Evolutionary conservation across 495 filamentous ascomycete genomes (phyloP), one percentile per base, ranked within the genome.

Genomic region (Penicillium parvum): DNA sequence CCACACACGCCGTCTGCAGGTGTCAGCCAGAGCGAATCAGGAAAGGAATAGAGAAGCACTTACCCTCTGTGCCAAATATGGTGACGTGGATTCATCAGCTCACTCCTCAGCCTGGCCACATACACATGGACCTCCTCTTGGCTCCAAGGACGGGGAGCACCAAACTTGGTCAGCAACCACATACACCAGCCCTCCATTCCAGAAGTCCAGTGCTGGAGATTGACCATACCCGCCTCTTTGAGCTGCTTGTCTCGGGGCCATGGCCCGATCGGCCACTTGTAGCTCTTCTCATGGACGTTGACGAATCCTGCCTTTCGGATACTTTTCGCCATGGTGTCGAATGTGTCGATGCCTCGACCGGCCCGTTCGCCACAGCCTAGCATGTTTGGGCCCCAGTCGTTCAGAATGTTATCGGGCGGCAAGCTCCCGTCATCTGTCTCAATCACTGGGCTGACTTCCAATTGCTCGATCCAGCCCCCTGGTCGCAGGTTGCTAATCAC

Each of bases 191-290:
- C 57, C 25, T 61, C 57, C 27, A 61, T 32, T 10, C 53, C 57
- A 17, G 45, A 44, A 4, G 78, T 58, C 25, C 83, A 81, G 49
- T 83, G 75, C 5, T 79, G 53, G 21, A 77, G 49, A 37, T 85
- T 80, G 15, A 76, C 77, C 38, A 70, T 64, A 52, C 84, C 85
- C 12, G 85, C 77, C 45, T 78, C 76, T 55, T 85, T 86, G 49
- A 85, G 53, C 11, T 72, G 66, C 28, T 69, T 73, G 44, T 86
- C 80, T 53, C 71, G 78, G 5, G 82, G 70, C 84, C 85, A 88
- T 1, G 75, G 71, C 1, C 82, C 82, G 42, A 84, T 69, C 7
- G 84, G 85, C 49, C 84, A 68, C 37, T 84, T 82, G 45, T 81
- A 81, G 5, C 70, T 53, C 14, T 65, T 65, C 48, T 62, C 50